Conservation (phyloP, 495 filamentous ascomycete genomes). For the Cenococcum geophilum region DNA sequence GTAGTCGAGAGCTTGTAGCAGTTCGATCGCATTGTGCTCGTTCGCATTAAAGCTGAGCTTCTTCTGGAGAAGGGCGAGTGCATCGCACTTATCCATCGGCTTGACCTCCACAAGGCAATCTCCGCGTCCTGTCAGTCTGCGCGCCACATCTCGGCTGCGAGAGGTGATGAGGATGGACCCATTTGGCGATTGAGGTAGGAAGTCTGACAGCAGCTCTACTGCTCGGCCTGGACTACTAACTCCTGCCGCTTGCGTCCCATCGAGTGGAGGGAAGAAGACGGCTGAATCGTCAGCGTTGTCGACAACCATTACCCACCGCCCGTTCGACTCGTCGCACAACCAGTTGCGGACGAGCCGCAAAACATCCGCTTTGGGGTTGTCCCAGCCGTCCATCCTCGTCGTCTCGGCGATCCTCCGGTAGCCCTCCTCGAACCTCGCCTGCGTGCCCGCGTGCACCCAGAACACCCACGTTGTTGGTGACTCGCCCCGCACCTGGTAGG, state of each 20-base stretch:
- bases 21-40: neutral
- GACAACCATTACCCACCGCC: conserved; percentile 1
- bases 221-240: neutral
- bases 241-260: neutral
- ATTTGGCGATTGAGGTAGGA: neutral
- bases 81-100: neutral
- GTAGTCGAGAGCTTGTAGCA: neutral
- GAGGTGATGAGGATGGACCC: neutral
- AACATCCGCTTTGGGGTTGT: conserved; percentile 4
- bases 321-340: conserved; percentile 7
- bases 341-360: conserved; percentile 5
- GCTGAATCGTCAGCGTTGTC: conserved; percentile 7
- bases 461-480: no score
- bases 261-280: conserved; percentile 1
- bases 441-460: conserved; percentile 3
- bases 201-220: neutral
- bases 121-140: neutral
- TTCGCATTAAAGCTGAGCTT: neutral
- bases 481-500: no score
- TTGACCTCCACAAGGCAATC: neutral
- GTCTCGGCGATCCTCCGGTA: conserved; percentile 5
- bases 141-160: neutral
- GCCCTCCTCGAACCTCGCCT: conserved; percentile 4
- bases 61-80: neutral
- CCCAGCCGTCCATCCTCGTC: conserved; percentile 2